These are phyloP conservation scores for Penicillium bialowiezense DNA, from an alignment of 495 filamentous ascomycete species.

Conservation along the genomic window DNA sequence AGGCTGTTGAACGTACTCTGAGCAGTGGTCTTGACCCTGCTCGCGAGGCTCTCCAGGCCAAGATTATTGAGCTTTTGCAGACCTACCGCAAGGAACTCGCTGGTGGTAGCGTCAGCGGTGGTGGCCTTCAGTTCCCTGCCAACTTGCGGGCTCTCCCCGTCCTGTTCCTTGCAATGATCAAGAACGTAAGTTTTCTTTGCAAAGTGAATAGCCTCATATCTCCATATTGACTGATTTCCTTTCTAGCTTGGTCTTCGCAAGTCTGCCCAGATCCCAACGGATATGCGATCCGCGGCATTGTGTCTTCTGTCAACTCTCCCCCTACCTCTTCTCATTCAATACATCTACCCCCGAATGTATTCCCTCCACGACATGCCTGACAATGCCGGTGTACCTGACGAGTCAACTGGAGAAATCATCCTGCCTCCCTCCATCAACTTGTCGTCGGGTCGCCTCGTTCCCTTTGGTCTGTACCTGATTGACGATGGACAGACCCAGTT, in stretches of 20 bases:
- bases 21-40: constrained; percentile 86
- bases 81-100: constrained; percentile 97
- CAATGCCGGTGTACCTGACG: constrained; percentile 79
- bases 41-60: constrained; percentile 82
- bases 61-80: constrained; percentile 87
- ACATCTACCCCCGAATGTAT: constrained; percentile 92
- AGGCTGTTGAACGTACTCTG: constrained; percentile 88
- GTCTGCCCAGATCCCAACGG: constrained; percentile 92
- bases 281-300: constrained; percentile 90
- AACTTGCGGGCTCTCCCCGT: constrained; percentile 86
- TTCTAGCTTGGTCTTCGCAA: constrained; percentile 82
- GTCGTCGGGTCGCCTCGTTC: constrained; percentile 80
- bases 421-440: constrained; percentile 85
- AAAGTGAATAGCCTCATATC: too few relatives aligned
- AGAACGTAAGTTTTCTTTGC: constrained; percentile 62
- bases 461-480: constrained; percentile 94
- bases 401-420: constrained; percentile 79
- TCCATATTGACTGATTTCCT: constrained; percentile 16
- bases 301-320: constrained; percentile 91
- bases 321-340: constrained; percentile 88
- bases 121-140: constrained; percentile 87
- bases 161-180: constrained; percentile 90
- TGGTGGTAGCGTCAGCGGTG: constrained; percentile 89
- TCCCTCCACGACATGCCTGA: constrained; percentile 99
- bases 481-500: constrained; percentile 98